Base-by-base conservation (phyloP, 2,329 filamentous ascomycete species). In the Rhinocladiella similis region DNA sequence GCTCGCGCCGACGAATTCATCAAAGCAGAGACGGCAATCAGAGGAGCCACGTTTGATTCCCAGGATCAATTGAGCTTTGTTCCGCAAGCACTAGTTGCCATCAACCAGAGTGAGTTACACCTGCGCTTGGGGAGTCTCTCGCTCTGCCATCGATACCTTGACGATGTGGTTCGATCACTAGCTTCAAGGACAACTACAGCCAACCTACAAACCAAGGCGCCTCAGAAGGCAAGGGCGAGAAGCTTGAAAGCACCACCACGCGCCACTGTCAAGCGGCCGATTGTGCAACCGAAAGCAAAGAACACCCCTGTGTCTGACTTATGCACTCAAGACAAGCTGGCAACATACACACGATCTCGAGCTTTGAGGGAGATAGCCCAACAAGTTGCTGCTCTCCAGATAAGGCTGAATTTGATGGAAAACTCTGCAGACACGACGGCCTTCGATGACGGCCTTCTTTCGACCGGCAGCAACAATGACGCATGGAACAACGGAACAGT, bases 401-500 rank as follows among this genome's bases (percentile, higher is more conserved):
- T 38, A 7, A 50, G 33, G 38, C 47, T 56, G 29, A 41, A 85
- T 38, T 79, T 90, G 53, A 79, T 38, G 48, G 39, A 27, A 12
- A 12, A 20, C n/a, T 16, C 19, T 33, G 12, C 29, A 16, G 25
- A 22, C 35, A 6, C 20, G 16, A 47, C 5, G 5, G 25, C n/a
- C 20, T 13, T 5, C 14, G 14, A 9, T 6, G 38, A 39, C 5
- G 84, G 10, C 83, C 12, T 19, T 3, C 2, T 13, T 16, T 16
- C n/a, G 18, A 7, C 38, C 4, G 13, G 12, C 7, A 14, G 43
- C 43, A 46, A 27, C 3, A 27, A 7, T 18, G 13, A 22, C 3
- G 83, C 55, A 89, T 88, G 18, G 84, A 84, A 52, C 84, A 87
- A 45, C 81, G 89, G 42, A 77, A 91, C 57, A 80, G 69, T 68